Evolutionary conservation across 129 eudicot species (phyloP).

Genomic region (Centella asiatica): DNA sequence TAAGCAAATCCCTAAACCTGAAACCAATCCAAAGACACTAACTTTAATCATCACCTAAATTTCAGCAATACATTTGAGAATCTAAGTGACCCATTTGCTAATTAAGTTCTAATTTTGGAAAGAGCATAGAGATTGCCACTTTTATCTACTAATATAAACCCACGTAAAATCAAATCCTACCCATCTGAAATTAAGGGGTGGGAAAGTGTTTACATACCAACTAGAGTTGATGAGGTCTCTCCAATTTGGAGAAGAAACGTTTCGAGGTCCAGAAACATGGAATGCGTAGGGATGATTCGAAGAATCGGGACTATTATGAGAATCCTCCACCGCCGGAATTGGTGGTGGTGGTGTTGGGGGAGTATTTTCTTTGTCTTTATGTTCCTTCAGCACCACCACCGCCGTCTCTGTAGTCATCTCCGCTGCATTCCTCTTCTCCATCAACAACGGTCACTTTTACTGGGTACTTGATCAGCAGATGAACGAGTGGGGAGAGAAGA

Average conservation of each 20-base stretch:
- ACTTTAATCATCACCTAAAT: too few species aligned
- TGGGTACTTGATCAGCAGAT: not conserved
- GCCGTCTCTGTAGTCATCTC: not conserved
- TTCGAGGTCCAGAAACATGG: slow-evolving; percentile 93
- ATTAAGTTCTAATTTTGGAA: not conserved
- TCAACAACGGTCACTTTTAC: not conserved
- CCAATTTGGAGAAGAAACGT: slow-evolving; percentile 84
- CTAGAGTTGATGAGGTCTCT: slow-evolving; percentile 78
- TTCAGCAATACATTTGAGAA: not conserved
- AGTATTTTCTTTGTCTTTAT: not conserved
- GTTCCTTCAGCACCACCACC: not conserved
- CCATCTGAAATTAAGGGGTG: not conserved
- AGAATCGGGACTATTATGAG: not conserved
- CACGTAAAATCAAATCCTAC: not conserved
- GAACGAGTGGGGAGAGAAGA: not conserved
- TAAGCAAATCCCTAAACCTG: too few species aligned
- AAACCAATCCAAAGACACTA: too few species aligned
- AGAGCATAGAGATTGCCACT: too few species aligned
- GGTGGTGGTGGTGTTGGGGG: not conserved
- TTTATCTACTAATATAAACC: not conserved
- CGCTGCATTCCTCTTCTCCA: not conserved
- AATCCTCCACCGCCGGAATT: not conserved
- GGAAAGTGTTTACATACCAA: slow-evolving; percentile 33
- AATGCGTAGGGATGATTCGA: slow-evolving; percentile 72
- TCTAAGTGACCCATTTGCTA: not conserved